These are phyloP conservation scores for Cicer pinnatifidum DNA, from an alignment of 306 rosid species.

Conservation along the genomic window DNA sequence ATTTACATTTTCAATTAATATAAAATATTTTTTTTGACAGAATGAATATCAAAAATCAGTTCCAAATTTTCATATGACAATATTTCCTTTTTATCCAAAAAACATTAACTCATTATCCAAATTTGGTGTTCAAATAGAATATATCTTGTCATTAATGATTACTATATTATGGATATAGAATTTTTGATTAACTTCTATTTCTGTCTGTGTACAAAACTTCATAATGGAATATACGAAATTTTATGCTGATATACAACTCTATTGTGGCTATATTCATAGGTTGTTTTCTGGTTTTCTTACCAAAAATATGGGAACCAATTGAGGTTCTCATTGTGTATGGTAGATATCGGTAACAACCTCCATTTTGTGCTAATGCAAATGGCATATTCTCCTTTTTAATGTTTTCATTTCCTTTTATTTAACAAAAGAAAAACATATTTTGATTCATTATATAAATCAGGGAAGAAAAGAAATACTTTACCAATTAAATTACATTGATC, in stretches of 20 bases:
- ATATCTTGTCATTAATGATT: background rate
- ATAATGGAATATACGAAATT: background rate
- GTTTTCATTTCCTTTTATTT: background rate
- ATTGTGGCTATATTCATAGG: background rate
- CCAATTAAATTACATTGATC: background rate
- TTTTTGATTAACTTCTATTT: background rate
- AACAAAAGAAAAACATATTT: slow-evolving; percentile 7
- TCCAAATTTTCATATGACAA: background rate
- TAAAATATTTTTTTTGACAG: too few species aligned
- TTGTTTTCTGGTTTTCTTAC: slow-evolving; percentile 1
- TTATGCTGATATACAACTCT: background rate
- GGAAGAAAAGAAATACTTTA: background rate
- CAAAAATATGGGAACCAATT: background rate
- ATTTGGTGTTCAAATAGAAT: background rate
- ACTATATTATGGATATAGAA: background rate
- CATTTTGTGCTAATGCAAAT: background rate
- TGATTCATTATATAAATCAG: background rate
- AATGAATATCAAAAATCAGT: too few species aligned
- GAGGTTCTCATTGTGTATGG: background rate
- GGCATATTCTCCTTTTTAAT: slow-evolving; percentile 8
- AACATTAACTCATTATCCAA: background rate
- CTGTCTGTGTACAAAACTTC: background rate
- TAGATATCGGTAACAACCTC: background rate
- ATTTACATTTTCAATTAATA: too few species aligned
- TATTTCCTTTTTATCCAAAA: background rate